Evolutionary conservation across 805 yeast genomes (phyloP).

Genomic region (Wickerhamomyces alni): DNA sequence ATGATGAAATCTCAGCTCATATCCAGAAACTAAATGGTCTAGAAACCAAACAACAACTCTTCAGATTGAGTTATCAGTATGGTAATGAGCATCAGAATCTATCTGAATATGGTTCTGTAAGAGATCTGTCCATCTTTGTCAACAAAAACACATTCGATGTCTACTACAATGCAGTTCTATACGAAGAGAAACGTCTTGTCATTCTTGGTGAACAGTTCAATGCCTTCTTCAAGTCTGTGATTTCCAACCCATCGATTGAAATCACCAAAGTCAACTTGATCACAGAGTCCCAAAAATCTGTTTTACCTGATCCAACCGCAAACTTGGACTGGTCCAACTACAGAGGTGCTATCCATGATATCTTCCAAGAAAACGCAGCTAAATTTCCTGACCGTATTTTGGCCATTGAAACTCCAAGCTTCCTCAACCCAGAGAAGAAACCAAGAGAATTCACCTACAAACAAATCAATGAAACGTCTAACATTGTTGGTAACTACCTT

Average conservation of each 20-base stretch:
- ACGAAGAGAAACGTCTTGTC: constrained; percentile 59
- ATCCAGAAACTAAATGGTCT: constrained; percentile 44
- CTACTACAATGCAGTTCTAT: constrained; percentile 72
- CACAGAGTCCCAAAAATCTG: constrained; percentile 53
- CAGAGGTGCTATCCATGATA: constrained; percentile 95
- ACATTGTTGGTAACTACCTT: constrained; percentile 85
- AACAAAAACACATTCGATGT: constrained; percentile 34
- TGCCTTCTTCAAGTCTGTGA: constrained; percentile 40
- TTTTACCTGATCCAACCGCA: constrained; percentile 81
- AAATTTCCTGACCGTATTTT: constrained; percentile 82
- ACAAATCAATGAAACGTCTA: constrained; percentile 90
- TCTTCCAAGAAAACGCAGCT: constrained; percentile 82
- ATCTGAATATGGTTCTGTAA: constrained; percentile 42
- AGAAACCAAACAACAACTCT: constrained; percentile 57
- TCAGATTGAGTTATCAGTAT: constrained; percentile 50
- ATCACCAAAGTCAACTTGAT: constrained; percentile 63
- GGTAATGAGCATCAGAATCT: constrained; percentile 21
- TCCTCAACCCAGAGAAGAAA: constrained; percentile 39
- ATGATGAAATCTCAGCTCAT: constrained; percentile 49
- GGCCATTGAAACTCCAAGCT: constrained; percentile 86
- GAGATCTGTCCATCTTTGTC: constrained; percentile 57
- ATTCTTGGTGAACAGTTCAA: constrained; percentile 68
- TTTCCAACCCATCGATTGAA: constrained; percentile 29
- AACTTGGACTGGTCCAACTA: constrained; percentile 88
- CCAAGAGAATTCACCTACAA: constrained; percentile 75